Evolutionary conservation across 1,284 basidiomycete genomes (phyloP).

Genomic region (Austroboletus niveus): DNA sequence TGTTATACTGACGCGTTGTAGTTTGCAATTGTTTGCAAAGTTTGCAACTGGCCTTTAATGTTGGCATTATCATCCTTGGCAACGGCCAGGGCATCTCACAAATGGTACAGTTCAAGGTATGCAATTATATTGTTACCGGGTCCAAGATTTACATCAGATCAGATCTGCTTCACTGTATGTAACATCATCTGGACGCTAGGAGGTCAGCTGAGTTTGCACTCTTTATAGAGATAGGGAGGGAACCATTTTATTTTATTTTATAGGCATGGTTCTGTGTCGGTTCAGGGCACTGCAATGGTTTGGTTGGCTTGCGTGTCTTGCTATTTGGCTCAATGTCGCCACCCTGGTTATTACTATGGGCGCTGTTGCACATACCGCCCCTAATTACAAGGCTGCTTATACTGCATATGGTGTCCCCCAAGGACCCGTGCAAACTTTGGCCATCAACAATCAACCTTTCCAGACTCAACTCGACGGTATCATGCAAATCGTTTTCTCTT

Average conservation of each 20-base stretch:
- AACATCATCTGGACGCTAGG: conserved; percentile 54
- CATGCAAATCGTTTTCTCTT: conserved; percentile 62
- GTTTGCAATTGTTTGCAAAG: conserved; percentile 51
- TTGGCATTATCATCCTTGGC: conserved; percentile 37
- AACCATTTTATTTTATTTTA: not conserved
- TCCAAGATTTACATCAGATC: conserved; percentile 9
- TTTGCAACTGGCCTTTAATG: conserved; percentile 56
- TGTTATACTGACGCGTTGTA: conserved; percentile 7
- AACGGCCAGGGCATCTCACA: conserved; percentile 53
- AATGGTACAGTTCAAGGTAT: conserved; percentile 33
- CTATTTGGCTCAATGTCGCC: conserved; percentile 48
- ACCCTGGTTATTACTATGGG: conserved; percentile 60
- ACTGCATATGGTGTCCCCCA: conserved; percentile 20
- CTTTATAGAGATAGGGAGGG: not conserved
- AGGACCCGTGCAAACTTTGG: conserved; percentile 42
- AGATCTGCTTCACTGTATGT: conserved; percentile 59
- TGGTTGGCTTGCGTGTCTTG: conserved; percentile 48
- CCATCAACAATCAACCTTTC: conserved; percentile 43
- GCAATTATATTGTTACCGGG: conserved; percentile 19
- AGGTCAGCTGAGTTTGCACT: conserved; percentile 14
- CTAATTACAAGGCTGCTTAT: conserved; percentile 52
- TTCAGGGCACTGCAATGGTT: conserved; percentile 51
- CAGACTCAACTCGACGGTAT: conserved; percentile 53
- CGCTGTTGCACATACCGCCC: conserved; percentile 53
- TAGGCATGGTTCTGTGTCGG: conserved; percentile 50